phyloP scores from a whole-genome alignment of 768 basidiomycete genomes.

The Tulasnella sp. region DNA sequence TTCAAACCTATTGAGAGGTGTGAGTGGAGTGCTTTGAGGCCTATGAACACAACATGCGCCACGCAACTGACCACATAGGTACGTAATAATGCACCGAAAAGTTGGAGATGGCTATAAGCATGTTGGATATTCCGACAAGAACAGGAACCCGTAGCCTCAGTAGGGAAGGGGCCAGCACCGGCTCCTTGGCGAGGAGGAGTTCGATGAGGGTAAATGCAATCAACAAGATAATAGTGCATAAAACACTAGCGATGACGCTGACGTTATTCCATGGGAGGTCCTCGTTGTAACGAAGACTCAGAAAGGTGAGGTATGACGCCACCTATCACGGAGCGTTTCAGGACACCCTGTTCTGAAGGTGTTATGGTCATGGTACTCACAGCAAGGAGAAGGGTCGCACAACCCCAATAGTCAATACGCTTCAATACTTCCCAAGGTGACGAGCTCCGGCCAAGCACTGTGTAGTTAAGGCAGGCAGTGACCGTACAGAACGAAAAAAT shows the following conservation, averaged over 20 bases:
- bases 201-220: conserved; percentile 54
- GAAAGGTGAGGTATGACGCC: conserved; percentile 48
- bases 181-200: conserved; percentile 53
- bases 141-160: conserved; percentile 59
- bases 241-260: conserved; percentile 43
- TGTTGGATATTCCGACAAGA: conserved; percentile 45
- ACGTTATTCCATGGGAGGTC: conserved; percentile 45
- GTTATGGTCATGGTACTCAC: no score
- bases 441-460: conserved; percentile 57
- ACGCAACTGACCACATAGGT: conserved; percentile 71
- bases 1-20: conserved; percentile 39
- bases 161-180: conserved; percentile 58
- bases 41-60: background rate
- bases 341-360: no score
- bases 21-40: background rate
- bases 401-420: conserved; percentile 71
- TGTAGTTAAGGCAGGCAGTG: conserved; percentile 49
- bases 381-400: conserved; percentile 45
- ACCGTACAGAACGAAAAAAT: conserved; percentile 48
- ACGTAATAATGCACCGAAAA: conserved; percentile 70
- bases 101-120: conserved; percentile 54
- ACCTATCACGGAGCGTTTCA: no score
- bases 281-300: conserved; percentile 61
- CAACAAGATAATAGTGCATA: conserved; percentile 35
- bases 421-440: conserved; percentile 55